phyloP scores from a whole-genome alignment of 495 filamentous ascomycete species.

The Penicillium simplicissimum region DNA sequence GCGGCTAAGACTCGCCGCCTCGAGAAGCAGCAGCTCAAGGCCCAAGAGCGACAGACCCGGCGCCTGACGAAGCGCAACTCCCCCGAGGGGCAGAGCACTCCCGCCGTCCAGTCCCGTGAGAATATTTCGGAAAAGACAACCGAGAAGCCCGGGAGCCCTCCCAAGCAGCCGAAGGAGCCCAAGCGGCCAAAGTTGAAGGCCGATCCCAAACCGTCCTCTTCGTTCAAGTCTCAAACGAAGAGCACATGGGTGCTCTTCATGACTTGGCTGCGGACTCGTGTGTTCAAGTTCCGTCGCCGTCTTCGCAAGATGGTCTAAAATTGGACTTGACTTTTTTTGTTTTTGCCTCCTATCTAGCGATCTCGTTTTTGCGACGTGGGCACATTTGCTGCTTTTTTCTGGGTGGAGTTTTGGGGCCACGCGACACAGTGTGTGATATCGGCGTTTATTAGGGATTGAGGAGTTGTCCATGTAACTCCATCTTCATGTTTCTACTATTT shows the following conservation, averaged over 20 bases:
- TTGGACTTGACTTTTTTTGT: constrained; percentile 5
- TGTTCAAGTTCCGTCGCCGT: constrained; percentile 48
- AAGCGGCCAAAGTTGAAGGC: neutral
- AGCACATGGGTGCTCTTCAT: constrained; percentile 51
- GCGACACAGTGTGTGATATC: neutral
- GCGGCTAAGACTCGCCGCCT: constrained; percentile 58
- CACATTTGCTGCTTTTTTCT: constrained; percentile 12
- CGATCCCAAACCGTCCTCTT: constrained; percentile 13
- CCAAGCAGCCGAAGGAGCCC: neutral
- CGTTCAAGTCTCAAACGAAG: constrained; percentile 43
- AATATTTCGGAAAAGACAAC: constrained; percentile 20
- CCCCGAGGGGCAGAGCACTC: constrained; percentile 17
- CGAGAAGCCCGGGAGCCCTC: neutral
- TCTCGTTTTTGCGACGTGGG: constrained; percentile 9
- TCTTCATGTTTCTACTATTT: neutral
- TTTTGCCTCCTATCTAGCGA: constrained; percentile 14
- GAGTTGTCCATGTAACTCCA: neutral
- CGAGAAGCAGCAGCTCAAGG: constrained; percentile 55
- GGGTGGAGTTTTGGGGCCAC: constrained; percentile 5
- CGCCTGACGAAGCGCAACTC: constrained; percentile 35
- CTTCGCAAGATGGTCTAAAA: constrained; percentile 33
- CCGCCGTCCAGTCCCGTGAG: constrained; percentile 11
- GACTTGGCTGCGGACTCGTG: constrained; percentile 49
- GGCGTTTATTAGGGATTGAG: constrained; percentile 7
- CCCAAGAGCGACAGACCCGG: constrained; percentile 44